Conservation (phyloP, 768 basidiomycete genomes). For the Auriscalpium vulgare region DNA sequence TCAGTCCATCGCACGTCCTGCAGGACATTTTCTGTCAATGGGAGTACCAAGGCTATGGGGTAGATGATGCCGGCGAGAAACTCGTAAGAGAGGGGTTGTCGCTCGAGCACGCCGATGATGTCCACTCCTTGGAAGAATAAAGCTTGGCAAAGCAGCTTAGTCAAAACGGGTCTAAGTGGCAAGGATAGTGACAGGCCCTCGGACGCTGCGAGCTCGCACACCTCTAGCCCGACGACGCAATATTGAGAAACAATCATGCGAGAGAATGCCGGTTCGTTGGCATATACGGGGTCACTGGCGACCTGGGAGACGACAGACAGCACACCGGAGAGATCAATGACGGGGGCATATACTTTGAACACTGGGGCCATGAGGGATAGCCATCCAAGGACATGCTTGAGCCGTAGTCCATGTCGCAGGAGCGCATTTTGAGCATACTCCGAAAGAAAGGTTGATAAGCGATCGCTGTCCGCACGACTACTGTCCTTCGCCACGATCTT, state of each 20-base stretch:
- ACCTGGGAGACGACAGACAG: constrained; percentile 45
- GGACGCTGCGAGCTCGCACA: constrained; percentile 26
- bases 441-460: constrained; percentile 44
- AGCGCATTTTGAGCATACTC: constrained; percentile 44
- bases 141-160: constrained; percentile 26
- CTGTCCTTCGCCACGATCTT: constrained; percentile 50
- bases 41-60: constrained; percentile 49
- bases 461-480: constrained; percentile 27
- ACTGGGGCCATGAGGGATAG: constrained; percentile 51
- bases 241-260: constrained; percentile 26
- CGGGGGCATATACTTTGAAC: constrained; percentile 38
- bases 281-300: constrained; percentile 35
- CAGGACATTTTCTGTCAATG: constrained; percentile 38
- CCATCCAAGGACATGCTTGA: constrained; percentile 44
- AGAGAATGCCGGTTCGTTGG: constrained; percentile 45
- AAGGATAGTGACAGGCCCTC: constrained; percentile 24
- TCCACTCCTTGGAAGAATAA: constrained; percentile 44
- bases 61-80: constrained; percentile 60
- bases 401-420: constrained; percentile 29
- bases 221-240: constrained; percentile 28
- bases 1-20: constrained; percentile 35
- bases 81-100: constrained; percentile 43
- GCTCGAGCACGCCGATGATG: constrained; percentile 48
- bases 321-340: constrained; percentile 50
- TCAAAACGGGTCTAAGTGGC: constrained; percentile 20